A percentile compares a stretch with the other conserved stretches of the same genome.
These are phyloP conservation scores for Debaryomycetaceae sp. DNA, from an alignment of 1,139 yeast species.

Conservation along the genomic window DNA sequence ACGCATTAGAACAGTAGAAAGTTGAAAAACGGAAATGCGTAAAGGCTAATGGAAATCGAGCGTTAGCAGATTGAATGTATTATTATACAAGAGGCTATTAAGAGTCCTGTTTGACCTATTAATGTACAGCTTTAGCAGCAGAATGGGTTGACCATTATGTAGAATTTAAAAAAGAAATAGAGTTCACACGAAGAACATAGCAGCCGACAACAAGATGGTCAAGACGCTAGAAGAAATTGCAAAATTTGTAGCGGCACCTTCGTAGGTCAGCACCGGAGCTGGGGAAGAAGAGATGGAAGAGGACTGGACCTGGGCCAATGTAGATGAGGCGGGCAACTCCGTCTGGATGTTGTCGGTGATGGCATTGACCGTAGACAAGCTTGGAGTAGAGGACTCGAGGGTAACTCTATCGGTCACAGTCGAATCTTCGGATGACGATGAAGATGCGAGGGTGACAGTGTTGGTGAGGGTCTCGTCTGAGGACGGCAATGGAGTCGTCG, in stretches of 20 bases:
- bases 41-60: too few species aligned
- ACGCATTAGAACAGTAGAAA: too few species aligned
- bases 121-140: not conserved
- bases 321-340: constrained; percentile 17
- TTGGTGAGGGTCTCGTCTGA: too few species aligned
- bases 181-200: not conserved
- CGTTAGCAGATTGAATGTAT: too few species aligned
- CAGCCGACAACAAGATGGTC: constrained; percentile 3
- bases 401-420: constrained; percentile 5
- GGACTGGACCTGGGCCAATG: constrained; percentile 5
- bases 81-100: not conserved
- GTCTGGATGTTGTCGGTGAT: constrained; percentile 30
- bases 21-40: too few species aligned
- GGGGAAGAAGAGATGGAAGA: constrained; percentile 7
- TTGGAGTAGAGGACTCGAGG: constrained; percentile 4
- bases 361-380: constrained; percentile 24
- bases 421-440: constrained; percentile 11
- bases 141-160: too few species aligned
- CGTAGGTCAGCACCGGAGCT: constrained; percentile 14
- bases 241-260: constrained; percentile 7
- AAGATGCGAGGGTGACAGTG: constrained; percentile 2
- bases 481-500: too few species aligned
- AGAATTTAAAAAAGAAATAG: not conserved
- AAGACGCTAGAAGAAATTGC: constrained; percentile 4
- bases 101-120: not conserved